Conservation (phyloP, 306 rosid genomes). For the Vigna nakashimae region DNA sequence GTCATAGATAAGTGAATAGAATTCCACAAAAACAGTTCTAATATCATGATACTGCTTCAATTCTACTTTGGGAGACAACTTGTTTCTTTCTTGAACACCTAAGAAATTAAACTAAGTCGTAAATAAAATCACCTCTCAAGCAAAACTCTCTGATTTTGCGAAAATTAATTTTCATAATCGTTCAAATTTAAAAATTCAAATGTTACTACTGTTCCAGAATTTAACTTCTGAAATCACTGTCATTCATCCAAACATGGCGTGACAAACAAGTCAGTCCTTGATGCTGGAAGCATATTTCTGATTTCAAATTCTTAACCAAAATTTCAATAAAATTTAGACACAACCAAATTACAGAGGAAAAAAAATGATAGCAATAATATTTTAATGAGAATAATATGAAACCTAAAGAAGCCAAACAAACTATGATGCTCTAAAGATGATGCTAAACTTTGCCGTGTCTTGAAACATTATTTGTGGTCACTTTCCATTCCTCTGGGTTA, state of each 20-base stretch:
- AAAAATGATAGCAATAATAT: neutral
- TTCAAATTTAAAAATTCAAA: too few species aligned
- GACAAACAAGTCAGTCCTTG: neutral
- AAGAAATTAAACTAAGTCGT: too few species aligned
- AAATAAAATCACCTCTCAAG: too few species aligned
- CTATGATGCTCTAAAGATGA: conserved; percentile 19
- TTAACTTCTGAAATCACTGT: neutral
- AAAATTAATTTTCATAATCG: too few species aligned
- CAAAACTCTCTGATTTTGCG: too few species aligned
- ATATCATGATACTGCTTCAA: too few species aligned
- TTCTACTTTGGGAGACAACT: too few species aligned
- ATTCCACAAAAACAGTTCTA: too few species aligned
- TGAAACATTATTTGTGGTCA: conserved; percentile 26
- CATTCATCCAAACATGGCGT: neutral
- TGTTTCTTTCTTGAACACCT: too few species aligned
- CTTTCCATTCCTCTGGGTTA: conserved; percentile 31
- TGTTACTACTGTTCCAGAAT: neutral
- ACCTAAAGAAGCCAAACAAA: conserved; percentile 22
- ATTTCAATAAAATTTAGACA: conserved; percentile 20
- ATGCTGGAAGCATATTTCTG: conserved; percentile 9
- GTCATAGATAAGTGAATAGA: too few species aligned
- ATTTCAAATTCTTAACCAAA: conserved; percentile 23
- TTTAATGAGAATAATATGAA: conserved; percentile 19
- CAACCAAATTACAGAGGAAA: neutral
- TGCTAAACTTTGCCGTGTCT: neutral